Base-by-base conservation (phyloP, 495 filamentous ascomycete species). In the Penicillium maclennaniae region DNA sequence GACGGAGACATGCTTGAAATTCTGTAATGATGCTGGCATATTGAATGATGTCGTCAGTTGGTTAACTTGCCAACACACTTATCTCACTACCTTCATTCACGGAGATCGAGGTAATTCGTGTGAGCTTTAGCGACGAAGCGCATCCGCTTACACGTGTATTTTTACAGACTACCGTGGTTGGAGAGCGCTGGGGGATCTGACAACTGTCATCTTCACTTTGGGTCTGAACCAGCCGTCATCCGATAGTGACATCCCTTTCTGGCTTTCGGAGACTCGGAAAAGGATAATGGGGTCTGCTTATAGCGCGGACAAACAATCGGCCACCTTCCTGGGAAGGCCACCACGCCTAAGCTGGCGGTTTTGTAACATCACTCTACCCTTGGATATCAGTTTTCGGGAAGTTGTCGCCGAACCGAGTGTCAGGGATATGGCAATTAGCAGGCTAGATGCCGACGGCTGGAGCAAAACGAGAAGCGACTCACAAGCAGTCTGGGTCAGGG, bases 251-350 rank as follows among this genome's bases (percentile, higher is more conserved):
- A 27, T 15, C 4, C 75, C 78, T 1, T 76, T 80, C 46, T 78
- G 78, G 52, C 63, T 80, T 14, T 50, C 51, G 16, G 74, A 79
- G 49, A 53, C 77, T 14, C 72, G 74, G 4, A 74, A 76, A 54
- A 69, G 72, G 19, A 54, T 76, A 6, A 80, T 83, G 61, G 66
- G 74, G 14, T 61, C 63, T 28, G 68, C 72, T 7, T 83, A 77
- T 44, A 58, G 60, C 0, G 53, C 69, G 3, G 78, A 79, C 55
- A 82, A 83, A 59, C 60, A 59, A 0, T 49, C 76, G 1, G 71
- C 76, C 0, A 73, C 76, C 1, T 78, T 81, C 40, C 63, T 79
- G 4, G 81, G 80, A 2, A 63, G 79, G 7, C 81, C 81, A 1
- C 80, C 81, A 0, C 63, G 73, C 1, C 65, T 84, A 7, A 73